Percentiles rank a stretch among this genome's conserved stretches.
These are phyloP conservation scores for Pachyrhizus erosus DNA, from an alignment of 306 rosid genomes.

Conservation along the genomic window DNA sequence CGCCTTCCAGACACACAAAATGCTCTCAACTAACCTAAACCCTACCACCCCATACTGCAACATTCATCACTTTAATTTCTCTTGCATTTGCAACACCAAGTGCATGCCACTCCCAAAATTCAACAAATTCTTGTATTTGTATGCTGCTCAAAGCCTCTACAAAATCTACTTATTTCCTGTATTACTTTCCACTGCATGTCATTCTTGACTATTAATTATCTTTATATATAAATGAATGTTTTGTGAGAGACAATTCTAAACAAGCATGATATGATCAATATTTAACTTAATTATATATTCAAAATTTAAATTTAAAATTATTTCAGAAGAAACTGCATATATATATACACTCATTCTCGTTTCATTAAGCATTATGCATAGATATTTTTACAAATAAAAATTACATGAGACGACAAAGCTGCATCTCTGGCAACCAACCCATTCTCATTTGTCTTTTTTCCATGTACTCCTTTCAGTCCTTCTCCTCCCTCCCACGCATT, in stretches of 20 bases:
- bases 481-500: neutral
- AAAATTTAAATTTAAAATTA: too few relatives aligned
- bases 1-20: neutral
- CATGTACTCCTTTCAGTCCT: neutral
- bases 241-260: too few relatives aligned
- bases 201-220: too few relatives aligned
- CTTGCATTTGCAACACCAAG: neutral
- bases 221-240: too few relatives aligned
- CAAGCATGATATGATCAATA: too few relatives aligned
- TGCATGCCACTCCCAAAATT: too few relatives aligned
- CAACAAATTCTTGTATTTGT: too few relatives aligned
- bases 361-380: neutral
- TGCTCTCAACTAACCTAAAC: neutral
- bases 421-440: slow-evolving; percentile 35
- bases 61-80: neutral
- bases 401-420: slow-evolving; percentile 4
- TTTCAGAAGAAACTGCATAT: neutral
- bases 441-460: slow-evolving; percentile 16
- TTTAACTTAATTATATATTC: too few relatives aligned
- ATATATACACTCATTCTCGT: neutral
- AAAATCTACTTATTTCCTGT: too few relatives aligned
- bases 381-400: neutral
- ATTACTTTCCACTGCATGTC: too few relatives aligned
- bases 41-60: too few relatives aligned
- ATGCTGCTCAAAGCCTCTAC: too few relatives aligned